A percentile compares a stretch with the other conserved stretches of the same genome.
Conservation (phyloP, 2,329 filamentous ascomycete species). For the Colletotrichum magnum region DNA sequence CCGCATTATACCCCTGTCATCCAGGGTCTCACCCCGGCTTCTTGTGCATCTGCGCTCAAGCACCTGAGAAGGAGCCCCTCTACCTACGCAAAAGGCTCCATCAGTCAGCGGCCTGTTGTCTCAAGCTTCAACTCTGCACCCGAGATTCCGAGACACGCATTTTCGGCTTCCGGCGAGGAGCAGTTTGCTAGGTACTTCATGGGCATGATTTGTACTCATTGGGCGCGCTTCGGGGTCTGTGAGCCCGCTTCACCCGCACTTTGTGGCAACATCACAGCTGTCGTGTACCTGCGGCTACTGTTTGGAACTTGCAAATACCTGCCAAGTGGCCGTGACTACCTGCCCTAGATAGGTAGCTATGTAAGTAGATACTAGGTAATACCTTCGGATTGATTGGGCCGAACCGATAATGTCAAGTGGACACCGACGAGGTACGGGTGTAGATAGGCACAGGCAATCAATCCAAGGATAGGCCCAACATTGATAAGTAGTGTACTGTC, state of each 20-base stretch:
- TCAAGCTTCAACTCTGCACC: neutral
- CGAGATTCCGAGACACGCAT: constrained; percentile 1
- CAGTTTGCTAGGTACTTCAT: too few relatives aligned
- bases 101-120: constrained; percentile 10
- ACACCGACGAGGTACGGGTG: constrained; percentile 20
- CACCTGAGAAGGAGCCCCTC: constrained; percentile 18
- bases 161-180: neutral
- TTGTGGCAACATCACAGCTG: neutral
- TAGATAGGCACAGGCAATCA: neutral
- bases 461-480: constrained; percentile 17
- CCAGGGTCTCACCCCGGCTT: constrained; percentile 33
- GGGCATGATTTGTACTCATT: too few relatives aligned
- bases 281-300: neutral
- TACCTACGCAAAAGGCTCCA: neutral
- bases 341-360: neutral
- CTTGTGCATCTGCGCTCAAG: constrained; percentile 16
- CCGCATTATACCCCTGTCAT: constrained; percentile 30
- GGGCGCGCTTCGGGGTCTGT: too few relatives aligned
- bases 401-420: constrained; percentile 10
- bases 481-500: neutral
- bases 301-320: neutral
- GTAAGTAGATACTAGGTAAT: constrained; percentile 5
- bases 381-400: constrained; percentile 7
- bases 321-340: neutral
- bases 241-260: neutral